phyloP scores from a whole-genome alignment of 495 filamentous ascomycete genomes.

The Lepraria neglecta region DNA sequence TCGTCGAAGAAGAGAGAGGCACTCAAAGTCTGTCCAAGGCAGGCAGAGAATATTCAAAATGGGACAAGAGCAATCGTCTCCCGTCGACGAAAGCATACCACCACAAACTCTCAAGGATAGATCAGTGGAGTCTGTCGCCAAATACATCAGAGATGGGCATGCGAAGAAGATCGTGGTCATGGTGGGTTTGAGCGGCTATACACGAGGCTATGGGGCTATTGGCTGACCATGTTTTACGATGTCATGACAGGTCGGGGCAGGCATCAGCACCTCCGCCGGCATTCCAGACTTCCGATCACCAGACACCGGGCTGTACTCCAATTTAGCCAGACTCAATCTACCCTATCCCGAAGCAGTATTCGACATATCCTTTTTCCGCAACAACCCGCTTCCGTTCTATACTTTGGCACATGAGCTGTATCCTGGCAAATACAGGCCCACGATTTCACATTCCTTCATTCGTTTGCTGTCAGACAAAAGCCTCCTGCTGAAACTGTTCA shows the following conservation, averaged over 20 bases:
- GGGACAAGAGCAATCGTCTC: conserved; percentile 62
- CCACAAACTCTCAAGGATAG: conserved; percentile 60
- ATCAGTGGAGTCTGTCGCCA: conserved; percentile 63
- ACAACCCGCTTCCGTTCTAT: conserved; percentile 87
- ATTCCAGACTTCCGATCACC: conserved; percentile 86
- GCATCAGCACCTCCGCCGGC: conserved; percentile 71
- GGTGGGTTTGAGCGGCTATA: conserved; percentile 34
- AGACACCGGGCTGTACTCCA: conserved; percentile 81
- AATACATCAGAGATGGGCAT: conserved; percentile 62
- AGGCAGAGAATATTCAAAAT: conserved; percentile 41
- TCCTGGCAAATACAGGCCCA: conserved; percentile 85
- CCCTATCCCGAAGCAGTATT: conserved; percentile 74
- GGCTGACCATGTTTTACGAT: conserved; percentile 10
- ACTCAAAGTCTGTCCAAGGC: conserved; percentile 26
- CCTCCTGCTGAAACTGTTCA: conserved; percentile 78
- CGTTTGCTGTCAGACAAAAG: conserved; percentile 67
- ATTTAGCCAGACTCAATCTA: conserved; percentile 74
- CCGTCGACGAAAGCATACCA: conserved; percentile 56
- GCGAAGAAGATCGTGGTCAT: conserved; percentile 73
- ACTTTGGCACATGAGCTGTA: conserved; percentile 83
- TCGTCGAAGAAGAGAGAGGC: conserved; percentile 34
- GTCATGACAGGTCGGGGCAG: conserved; percentile 41
- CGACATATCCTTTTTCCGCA: conserved; percentile 78
- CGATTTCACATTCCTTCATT: conserved; percentile 75
- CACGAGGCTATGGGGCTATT: background rate